These are phyloP conservation scores for Bretziella fagacearum DNA, from an alignment of 2,329 filamentous ascomycete species.

Conservation along the genomic window DNA sequence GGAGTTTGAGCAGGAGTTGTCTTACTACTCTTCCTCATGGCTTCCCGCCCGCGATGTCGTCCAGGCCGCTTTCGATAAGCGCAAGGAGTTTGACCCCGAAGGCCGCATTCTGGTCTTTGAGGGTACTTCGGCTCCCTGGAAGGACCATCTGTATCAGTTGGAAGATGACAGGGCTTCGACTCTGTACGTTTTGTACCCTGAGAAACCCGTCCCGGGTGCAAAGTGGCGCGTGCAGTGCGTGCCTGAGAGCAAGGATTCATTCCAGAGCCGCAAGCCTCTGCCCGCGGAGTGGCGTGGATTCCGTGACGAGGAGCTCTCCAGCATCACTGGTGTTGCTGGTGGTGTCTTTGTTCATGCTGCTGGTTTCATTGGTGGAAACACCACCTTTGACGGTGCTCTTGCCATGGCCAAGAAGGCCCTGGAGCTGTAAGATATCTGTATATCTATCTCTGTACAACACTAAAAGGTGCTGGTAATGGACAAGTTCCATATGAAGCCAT, in stretches of 20 bases:
- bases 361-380: slow-evolving; percentile 92
- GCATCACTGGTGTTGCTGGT: slow-evolving; percentile 49
- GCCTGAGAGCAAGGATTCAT: slow-evolving; percentile 68
- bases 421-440: slow-evolving; percentile 18
- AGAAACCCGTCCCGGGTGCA: slow-evolving; percentile 53
- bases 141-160: slow-evolving; percentile 82
- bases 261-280: slow-evolving; percentile 78
- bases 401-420: slow-evolving; percentile 70
- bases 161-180: slow-evolving; percentile 48
- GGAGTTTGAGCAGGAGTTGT: slow-evolving; percentile 67
- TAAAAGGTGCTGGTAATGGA: background rate
- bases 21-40: slow-evolving; percentile 62
- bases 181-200: slow-evolving; percentile 81
- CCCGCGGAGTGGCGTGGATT: slow-evolving; percentile 86
- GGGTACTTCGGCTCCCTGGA: slow-evolving; percentile 71
- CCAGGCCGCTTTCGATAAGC: slow-evolving; percentile 53
- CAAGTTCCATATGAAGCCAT: background rate
- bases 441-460: background rate
- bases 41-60: slow-evolving; percentile 73
- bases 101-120: slow-evolving; percentile 72
- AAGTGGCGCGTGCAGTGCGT: slow-evolving; percentile 94
- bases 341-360: slow-evolving; percentile 87
- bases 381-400: slow-evolving; percentile 73
- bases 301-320: slow-evolving; percentile 68
- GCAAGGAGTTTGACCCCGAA: slow-evolving; percentile 49